Evolutionary conservation across 805 yeast genomes (phyloP), one percentile per base, ranked within the genome.

Genomic region (Priceomyces melissophilus): DNA sequence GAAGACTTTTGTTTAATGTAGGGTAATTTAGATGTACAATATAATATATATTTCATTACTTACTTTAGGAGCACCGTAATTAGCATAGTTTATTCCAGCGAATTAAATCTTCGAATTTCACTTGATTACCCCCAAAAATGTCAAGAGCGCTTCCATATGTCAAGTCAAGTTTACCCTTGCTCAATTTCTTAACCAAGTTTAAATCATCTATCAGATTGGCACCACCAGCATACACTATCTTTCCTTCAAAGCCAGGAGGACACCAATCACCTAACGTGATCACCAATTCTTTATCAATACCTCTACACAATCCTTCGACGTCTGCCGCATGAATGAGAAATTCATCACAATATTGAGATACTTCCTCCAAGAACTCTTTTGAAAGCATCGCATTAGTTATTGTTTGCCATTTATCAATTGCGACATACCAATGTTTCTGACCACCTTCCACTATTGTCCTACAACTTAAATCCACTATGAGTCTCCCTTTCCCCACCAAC

Each of bases 381-480:
- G 69, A 69, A 40, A 93, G 68, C 41, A 66, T 74, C 34, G 81
- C 73, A 30, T 74, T 73, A 0, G 99, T 93, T 23, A 90, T 63
- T 0, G 90, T 85, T 60, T 90, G 97, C 99, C 99, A 93, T 62
- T 89, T 85, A 64, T 93, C 90, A 81, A 89, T 93, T 2, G 98
- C 96, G n/a, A 93, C 99, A 28, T 84, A 75, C 99, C 99, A 93
- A 34, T 69, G 60, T 1, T 39, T 55, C 46, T 35, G 41, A 9
- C 46, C 56, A 2, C 55, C 52, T 4, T 54, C 47, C 4, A 40
- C 39, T 1, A 60, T 58, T 12, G 55, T 57, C 44, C 95, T 75
- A 60, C 98, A 91, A 58, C 96, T 87, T 53, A 93, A 71, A 60
- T 93, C 99, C 32, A 93, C 82, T 7, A 93, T 90, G n/a, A 93